A percentile compares a stretch with the other conserved stretches of the same genome.
These are phyloP conservation scores for Diophrys appendiculata DNA, from an alignment of 73 alveolate genomes.

Conservation along the genomic window DNA sequence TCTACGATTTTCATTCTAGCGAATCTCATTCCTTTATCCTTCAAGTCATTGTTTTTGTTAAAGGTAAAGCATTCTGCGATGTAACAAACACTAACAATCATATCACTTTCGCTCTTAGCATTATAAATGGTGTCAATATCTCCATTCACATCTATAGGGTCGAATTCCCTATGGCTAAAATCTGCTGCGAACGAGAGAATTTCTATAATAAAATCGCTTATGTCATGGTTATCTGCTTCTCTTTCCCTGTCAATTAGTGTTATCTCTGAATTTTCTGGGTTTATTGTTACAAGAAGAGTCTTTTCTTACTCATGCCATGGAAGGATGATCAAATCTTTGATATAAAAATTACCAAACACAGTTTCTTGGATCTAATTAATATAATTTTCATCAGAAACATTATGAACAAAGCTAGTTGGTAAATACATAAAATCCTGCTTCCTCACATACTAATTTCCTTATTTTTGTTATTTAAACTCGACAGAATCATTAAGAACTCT, in stretches of 20 bases:
- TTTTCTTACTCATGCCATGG: not conserved
- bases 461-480: not conserved
- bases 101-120: slow-evolving; percentile 22
- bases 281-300: not conserved
- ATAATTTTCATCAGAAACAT: not conserved
- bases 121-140: slow-evolving; percentile 12
- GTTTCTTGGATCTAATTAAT: too few relatives aligned
- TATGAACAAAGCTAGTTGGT: not conserved
- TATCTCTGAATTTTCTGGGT: not conserved
- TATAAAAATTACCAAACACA: not conserved
- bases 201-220: slow-evolving; percentile 26
- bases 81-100: slow-evolving; percentile 33
- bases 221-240: slow-evolving; percentile 40
- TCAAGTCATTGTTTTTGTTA: not conserved
- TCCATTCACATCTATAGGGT: slow-evolving; percentile 30
- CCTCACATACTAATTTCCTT: not conserved
- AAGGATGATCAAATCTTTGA: not conserved
- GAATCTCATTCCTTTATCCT: not conserved
- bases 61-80: slow-evolving; percentile 38
- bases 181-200: slow-evolving; percentile 23
- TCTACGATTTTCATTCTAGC: not conserved
- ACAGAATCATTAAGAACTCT: not conserved
- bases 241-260: slow-evolving; percentile 32
- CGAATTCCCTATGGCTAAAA: not conserved
- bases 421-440: not conserved